A percentile compares a stretch with the other conserved stretches of the same genome.
These are phyloP conservation scores for Leptographium lundbergii DNA, from an alignment of 2,329 filamentous ascomycete species.

Conservation along the genomic window DNA sequence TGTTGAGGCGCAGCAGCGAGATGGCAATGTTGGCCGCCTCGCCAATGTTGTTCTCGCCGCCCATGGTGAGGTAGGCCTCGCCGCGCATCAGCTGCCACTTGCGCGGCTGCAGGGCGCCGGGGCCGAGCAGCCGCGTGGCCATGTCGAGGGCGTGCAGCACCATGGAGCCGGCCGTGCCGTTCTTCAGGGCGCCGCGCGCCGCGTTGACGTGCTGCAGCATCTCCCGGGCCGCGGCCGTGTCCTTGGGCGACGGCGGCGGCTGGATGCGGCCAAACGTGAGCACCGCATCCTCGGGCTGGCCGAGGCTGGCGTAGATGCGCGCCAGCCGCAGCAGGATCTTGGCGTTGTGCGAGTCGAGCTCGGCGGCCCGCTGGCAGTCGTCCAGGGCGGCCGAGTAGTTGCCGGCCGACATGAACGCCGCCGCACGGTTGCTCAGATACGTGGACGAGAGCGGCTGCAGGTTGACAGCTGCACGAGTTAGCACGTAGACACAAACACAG, in stretches of 20 bases:
- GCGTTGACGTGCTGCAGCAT: constrained; percentile 75
- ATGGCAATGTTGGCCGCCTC: constrained; percentile 92
- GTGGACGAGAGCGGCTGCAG: constrained; percentile 75
- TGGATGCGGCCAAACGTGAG: constrained; percentile 70
- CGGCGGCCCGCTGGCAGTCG: constrained; percentile 71
- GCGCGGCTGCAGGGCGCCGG: constrained; percentile 65
- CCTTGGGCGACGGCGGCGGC: constrained; percentile 70
- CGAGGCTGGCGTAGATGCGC: constrained; percentile 78
- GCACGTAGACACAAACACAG: neutral
- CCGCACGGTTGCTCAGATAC: constrained; percentile 89
- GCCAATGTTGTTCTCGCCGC: constrained; percentile 73
- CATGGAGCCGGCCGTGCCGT: constrained; percentile 77
- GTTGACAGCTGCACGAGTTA: constrained; percentile 56
- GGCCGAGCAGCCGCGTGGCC: constrained; percentile 68
- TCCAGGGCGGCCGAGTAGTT: constrained; percentile 70
- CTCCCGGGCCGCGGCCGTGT: constrained; percentile 67
- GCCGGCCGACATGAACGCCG: constrained; percentile 81
- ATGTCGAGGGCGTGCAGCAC: constrained; percentile 82
- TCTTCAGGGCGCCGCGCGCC: constrained; percentile 63
- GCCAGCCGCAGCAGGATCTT: constrained; percentile 84
- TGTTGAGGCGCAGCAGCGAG: constrained; percentile 72
- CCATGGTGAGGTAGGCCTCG: constrained; percentile 88
- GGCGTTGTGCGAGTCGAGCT: constrained; percentile 71
- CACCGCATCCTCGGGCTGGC: constrained; percentile 76
- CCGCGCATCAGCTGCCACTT: constrained; percentile 92